Conservation (phyloP, 2,329 filamentous ascomycete species). For the Trichothecium sympodiale region DNA sequence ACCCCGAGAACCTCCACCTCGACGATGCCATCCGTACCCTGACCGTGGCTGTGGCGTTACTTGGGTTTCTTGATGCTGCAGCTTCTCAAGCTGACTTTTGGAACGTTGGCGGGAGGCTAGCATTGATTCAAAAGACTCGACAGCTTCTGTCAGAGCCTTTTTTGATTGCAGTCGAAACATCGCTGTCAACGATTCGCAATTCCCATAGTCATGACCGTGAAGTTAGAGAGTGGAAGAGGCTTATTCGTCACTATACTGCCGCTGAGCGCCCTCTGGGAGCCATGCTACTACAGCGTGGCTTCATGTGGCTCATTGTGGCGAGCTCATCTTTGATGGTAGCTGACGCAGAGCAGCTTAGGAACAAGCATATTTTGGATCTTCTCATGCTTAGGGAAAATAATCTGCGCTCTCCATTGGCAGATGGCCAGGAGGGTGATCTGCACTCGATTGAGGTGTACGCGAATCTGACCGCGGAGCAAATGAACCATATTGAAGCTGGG, state of each 20-base stretch:
- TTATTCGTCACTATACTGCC: conserved; percentile 70
- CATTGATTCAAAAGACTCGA: conserved; percentile 60
- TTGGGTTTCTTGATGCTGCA: conserved; percentile 81
- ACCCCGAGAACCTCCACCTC: conserved; percentile 46
- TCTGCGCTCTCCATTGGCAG: background rate
- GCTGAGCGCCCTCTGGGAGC: conserved; percentile 75
- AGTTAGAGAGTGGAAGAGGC: conserved; percentile 79
- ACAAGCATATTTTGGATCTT: conserved; percentile 60
- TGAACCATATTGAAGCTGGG: conserved; percentile 77
- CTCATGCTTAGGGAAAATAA: conserved; percentile 44
- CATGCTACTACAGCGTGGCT: conserved; percentile 81
- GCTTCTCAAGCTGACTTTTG: conserved; percentile 73
- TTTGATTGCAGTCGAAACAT: conserved; percentile 75
- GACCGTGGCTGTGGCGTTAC: conserved; percentile 70
- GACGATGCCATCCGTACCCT: conserved; percentile 60
- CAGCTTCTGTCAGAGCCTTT: conserved; percentile 73
- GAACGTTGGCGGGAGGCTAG: conserved; percentile 61
- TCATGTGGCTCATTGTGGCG: conserved; percentile 74
- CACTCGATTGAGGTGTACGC: conserved; percentile 53
- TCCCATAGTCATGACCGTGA: conserved; percentile 52
- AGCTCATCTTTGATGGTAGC: conserved; percentile 64
- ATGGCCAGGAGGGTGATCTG: conserved; percentile 38
- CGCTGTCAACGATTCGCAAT: conserved; percentile 83
- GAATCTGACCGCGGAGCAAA: conserved; percentile 67
- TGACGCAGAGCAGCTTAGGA: conserved; percentile 46